Evolutionary conservation across 805 yeast genomes (phyloP).

Genomic region (Myxozyma sirexii): DNA sequence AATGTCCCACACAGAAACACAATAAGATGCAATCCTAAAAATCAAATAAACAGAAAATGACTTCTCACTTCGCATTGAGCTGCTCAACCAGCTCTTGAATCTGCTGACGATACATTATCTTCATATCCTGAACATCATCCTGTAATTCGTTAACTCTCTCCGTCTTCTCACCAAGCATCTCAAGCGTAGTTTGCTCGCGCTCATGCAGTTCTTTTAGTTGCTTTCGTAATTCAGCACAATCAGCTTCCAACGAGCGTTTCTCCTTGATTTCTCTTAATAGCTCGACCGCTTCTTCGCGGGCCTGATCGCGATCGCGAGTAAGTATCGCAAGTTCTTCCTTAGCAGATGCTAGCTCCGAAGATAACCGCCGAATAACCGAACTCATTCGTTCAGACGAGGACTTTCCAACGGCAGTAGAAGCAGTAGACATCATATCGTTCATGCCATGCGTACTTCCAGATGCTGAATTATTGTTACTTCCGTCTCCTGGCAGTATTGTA

Average conservation of each 20-base stretch:
- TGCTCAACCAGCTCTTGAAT: conserved; percentile 79
- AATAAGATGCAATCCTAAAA: neutral
- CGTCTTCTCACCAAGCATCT: conserved; percentile 80
- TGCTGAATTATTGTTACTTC: neutral
- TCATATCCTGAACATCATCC: conserved; percentile 87
- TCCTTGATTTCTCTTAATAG: conserved; percentile 47
- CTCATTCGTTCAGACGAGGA: conserved; percentile 75
- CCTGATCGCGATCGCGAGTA: conserved; percentile 59
- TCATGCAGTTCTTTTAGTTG: conserved; percentile 46
- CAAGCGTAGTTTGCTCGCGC: conserved; percentile 61
- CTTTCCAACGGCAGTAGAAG: conserved; percentile 37
- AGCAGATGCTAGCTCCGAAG: conserved; percentile 69
- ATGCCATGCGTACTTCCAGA: conserved; percentile 7
- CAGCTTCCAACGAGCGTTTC: conserved; percentile 40
- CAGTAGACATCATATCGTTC: conserved; percentile 22
- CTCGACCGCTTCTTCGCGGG: conserved; percentile 67
- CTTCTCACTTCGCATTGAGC: conserved; percentile 48
- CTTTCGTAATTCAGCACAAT: conserved; percentile 51
- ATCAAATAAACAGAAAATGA: neutral
- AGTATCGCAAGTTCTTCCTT: conserved; percentile 63
- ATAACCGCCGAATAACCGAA: conserved; percentile 73
- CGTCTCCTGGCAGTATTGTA: neutral
- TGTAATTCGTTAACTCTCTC: conserved; percentile 82
- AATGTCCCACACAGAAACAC: neutral
- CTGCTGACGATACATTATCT: conserved; percentile 79